These are phyloP conservation scores for Mortierella sp. DNA, from an alignment of 371 early-diverging fungal genomes.

Conservation along the genomic window DNA sequence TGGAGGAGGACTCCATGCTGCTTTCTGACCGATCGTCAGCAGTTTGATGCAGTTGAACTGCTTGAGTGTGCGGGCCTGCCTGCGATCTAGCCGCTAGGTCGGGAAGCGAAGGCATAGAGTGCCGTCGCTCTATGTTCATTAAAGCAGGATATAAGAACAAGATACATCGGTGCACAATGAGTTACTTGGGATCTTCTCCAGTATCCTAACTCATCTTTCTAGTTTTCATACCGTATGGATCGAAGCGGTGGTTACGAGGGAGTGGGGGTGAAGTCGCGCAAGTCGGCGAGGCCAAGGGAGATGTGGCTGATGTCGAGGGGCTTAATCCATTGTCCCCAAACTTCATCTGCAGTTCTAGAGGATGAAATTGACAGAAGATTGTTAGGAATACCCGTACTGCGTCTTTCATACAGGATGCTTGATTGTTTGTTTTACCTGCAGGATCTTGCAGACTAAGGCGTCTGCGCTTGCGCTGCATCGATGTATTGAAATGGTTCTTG, in stretches of 20 bases:
- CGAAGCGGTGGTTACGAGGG: conserved; percentile 31
- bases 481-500: conserved; percentile 57
- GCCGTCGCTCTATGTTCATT: conserved; percentile 37
- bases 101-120: conserved; percentile 45
- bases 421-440: conserved; percentile 19
- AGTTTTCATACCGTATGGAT: conserved; percentile 41
- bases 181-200: too few species aligned
- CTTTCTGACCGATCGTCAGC: conserved; percentile 5
- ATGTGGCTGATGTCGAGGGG: conserved; percentile 9
- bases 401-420: too few species aligned
- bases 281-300: conserved; percentile 43
- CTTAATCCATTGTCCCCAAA: conserved; percentile 20
- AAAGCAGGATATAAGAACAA: too few species aligned
- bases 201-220: too few species aligned
- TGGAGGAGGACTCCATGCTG: conserved; percentile 2
- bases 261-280: conserved; percentile 18
- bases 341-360: conserved; percentile 51
- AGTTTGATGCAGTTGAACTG: conserved; percentile 6
- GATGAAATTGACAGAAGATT: not conserved
- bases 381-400: not conserved
- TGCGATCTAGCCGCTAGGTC: conserved; percentile 27
- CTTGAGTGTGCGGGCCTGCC: conserved; percentile 14
- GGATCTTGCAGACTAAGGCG: conserved; percentile 47
- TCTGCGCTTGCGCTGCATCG: conserved; percentile 57
- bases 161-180: too few species aligned